phyloP scores from a whole-genome alignment of 371 early-diverging fungal genomes.

The Fennellomyces sp. region DNA sequence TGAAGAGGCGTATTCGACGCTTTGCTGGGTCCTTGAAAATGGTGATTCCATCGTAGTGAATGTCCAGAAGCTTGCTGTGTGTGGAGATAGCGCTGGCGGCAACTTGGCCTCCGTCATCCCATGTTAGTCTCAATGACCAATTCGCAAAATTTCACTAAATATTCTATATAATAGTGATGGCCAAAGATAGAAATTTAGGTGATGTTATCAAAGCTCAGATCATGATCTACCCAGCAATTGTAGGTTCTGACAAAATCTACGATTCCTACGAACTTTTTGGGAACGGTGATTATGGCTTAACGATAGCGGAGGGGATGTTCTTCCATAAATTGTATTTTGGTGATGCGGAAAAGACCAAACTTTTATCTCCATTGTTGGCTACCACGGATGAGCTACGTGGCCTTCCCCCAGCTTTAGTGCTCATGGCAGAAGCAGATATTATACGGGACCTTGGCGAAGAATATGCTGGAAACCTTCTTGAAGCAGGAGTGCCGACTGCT shows the following conservation, averaged over 20 bases:
- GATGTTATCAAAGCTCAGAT: constrained; percentile 15
- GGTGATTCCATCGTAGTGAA: constrained; percentile 12
- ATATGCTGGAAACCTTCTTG: constrained; percentile 21
- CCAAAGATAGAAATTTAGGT: constrained; percentile 12
- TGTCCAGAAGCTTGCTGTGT: constrained; percentile 10
- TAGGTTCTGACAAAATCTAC: neutral
- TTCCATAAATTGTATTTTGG: constrained; percentile 5
- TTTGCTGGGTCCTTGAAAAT: constrained; percentile 18
- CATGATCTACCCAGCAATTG: constrained; percentile 12
- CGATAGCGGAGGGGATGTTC: neutral
- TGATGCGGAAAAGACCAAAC: neutral
- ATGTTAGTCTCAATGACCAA: too few species aligned
- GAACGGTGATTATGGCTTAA: constrained; percentile 13
- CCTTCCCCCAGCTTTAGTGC: constrained; percentile 33
- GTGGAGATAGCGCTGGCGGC: constrained; percentile 16
- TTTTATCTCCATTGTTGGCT: constrained; percentile 8
- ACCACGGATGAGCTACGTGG: constrained; percentile 28
- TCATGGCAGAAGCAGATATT: constrained; percentile 38
- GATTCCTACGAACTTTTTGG: constrained; percentile 13
- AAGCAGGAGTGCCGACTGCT: constrained; percentile 31
- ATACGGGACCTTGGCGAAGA: constrained; percentile 40
- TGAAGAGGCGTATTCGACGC: constrained; percentile 27
- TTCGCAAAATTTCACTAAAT: too few species aligned
- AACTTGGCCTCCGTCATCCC: constrained; percentile 15
- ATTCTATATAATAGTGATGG: constrained; percentile 19